Percentiles rank a stretch among this genome's conserved stretches.
Evolutionary conservation across 768 basidiomycete species (phyloP).

Genomic region (Tricholoma matsutake): DNA sequence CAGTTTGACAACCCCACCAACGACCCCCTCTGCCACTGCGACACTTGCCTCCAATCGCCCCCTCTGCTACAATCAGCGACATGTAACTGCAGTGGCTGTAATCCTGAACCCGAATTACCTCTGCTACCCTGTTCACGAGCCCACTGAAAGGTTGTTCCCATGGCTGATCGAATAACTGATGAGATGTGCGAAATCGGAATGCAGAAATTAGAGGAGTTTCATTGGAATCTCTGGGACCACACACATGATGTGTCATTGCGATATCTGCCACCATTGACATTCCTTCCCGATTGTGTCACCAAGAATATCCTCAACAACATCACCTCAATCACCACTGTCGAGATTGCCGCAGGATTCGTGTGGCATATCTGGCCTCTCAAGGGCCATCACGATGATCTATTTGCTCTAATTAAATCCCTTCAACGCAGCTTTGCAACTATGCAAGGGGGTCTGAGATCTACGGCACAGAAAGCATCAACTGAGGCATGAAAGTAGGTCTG

Average conservation of each 20-base stretch:
- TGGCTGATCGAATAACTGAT: not conserved
- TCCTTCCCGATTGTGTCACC: slow-evolving; percentile 4
- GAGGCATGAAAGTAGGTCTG: no score
- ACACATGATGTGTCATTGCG: not conserved
- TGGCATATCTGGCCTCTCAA: no score
- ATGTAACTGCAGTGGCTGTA: slow-evolving; percentile 11
- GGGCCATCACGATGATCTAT: no score
- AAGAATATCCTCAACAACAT: slow-evolving; percentile 3
- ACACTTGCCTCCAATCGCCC: not conserved
- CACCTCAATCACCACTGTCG: not conserved
- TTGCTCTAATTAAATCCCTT: no score
- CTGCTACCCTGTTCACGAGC: not conserved
- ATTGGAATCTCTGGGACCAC: not conserved
- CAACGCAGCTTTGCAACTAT: no score
- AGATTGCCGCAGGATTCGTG: not conserved
- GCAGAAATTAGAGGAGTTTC: not conserved
- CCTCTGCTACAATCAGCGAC: not conserved
- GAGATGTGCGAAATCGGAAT: not conserved
- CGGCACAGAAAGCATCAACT: no score
- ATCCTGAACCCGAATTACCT: not conserved
- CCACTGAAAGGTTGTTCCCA: not conserved
- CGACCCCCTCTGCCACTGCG: not conserved
- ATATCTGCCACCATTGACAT: not conserved
- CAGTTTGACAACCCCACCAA: not conserved
- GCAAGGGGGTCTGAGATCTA: no score